A percentile compares a stretch with the other conserved stretches of the same genome.
These are phyloP conservation scores for Salicornia ramosissima DNA, from an alignment of 148 eudicot species.

Conservation along the genomic window DNA sequence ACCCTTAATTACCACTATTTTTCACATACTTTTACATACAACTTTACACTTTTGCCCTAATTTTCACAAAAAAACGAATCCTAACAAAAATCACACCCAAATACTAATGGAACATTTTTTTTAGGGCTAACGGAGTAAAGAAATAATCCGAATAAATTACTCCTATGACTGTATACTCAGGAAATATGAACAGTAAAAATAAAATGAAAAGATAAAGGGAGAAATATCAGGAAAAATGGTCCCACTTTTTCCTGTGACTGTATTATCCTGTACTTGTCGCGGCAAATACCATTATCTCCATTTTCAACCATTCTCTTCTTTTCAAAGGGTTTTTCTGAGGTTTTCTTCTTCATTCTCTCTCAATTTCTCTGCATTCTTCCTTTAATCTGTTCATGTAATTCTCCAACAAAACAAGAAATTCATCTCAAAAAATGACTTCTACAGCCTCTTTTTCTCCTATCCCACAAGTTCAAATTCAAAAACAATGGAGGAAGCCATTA, in stretches of 20 bases:
- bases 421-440: conserved; percentile 52
- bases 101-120: too few relatives aligned
- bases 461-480: conserved; percentile 48
- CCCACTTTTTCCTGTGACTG: neutral
- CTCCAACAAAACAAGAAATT: neutral
- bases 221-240: neutral
- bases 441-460: conserved; percentile 49
- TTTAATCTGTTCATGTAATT: conserved; percentile 8
- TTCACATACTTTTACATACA: too few relatives aligned
- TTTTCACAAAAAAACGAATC: too few relatives aligned
- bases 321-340: conserved; percentile 29
- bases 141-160: too few relatives aligned
- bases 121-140: too few relatives aligned
- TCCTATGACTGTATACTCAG: too few relatives aligned
- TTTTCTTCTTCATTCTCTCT: conserved; percentile 12
- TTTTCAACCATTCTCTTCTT: conserved; percentile 19
- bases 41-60: too few relatives aligned
- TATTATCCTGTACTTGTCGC: conserved; percentile 26
- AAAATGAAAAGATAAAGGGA: neutral
- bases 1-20: too few relatives aligned
- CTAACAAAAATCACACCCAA: too few relatives aligned
- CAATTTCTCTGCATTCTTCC: neutral
- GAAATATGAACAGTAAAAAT: neutral
- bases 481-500: conserved; percentile 19
- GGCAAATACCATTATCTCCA: conserved; percentile 27